These are phyloP conservation scores for Ustilago loliicola DNA, from an alignment of 1,284 basidiomycete genomes.

Conservation along the genomic window DNA sequence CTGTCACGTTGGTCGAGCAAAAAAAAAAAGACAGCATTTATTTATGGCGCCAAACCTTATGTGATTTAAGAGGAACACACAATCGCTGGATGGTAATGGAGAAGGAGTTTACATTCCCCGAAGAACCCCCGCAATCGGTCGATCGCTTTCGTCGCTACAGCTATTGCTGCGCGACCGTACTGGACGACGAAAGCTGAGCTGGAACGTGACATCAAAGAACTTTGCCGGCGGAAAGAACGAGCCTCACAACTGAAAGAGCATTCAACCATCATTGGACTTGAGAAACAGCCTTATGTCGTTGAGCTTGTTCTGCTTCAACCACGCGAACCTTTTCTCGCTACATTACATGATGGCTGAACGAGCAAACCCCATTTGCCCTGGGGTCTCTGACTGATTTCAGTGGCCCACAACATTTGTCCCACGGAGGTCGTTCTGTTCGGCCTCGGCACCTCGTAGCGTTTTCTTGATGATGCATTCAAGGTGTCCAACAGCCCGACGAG, in stretches of 20 bases:
- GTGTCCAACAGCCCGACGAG: no score
- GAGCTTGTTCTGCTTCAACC: not conserved
- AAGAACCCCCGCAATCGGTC: not conserved
- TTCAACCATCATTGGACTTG: no score
- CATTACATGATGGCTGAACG: not conserved
- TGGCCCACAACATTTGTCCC: not conserved
- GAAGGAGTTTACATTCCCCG: no score
- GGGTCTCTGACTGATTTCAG: not conserved
- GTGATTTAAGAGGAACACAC: not conserved
- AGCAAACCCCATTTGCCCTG: not conserved
- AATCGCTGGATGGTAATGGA: not conserved
- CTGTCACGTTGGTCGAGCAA: no score
- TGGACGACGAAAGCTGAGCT: not conserved
- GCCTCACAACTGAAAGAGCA: not conserved
- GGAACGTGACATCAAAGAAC: not conserved
- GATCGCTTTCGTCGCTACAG: constrained; percentile 33
- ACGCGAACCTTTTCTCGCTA: no score
- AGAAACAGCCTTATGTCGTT: not conserved
- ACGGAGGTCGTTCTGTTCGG: not conserved
- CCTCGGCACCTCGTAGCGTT: not conserved
- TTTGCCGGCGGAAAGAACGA: not conserved
- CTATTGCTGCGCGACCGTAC: constrained; percentile 9
- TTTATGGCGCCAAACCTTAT: no score
- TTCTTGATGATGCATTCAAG: no score
- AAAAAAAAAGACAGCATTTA: no score